These are phyloP conservation scores for Solanum bulbocastanum DNA, from an alignment of 257 asterid genomes.

Conservation along the genomic window DNA sequence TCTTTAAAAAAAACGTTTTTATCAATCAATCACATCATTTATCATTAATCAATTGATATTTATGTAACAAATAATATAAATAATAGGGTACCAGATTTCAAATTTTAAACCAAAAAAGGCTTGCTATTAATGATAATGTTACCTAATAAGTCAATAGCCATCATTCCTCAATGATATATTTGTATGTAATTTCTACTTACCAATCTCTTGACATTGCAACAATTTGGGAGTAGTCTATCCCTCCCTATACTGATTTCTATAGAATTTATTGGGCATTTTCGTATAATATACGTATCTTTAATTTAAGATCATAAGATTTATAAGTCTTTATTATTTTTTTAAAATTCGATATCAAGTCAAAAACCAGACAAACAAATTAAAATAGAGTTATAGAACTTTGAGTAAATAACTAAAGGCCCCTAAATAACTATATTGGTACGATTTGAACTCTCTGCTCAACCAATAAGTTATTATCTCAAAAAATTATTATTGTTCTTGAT, in stretches of 20 bases:
- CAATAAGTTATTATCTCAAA: background rate
- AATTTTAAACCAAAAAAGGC: no score
- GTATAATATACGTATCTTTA: no score
- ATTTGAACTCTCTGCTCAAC: background rate
- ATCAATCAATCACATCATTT: no score
- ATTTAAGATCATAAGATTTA: no score
- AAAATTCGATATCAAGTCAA: accelerated
- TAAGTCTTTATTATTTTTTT: no score
- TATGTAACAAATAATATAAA: no score
- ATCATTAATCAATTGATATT: no score
- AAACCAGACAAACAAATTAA: no score
- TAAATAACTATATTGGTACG: background rate
- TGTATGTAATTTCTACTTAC: background rate
- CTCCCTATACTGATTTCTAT: no score
- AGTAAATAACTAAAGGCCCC: background rate
- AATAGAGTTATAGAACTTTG: background rate
- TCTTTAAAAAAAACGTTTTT: no score
- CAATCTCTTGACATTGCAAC: background rate
- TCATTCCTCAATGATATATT: background rate
- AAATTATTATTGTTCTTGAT: background rate
- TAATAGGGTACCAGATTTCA: background rate
- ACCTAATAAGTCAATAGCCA: background rate
- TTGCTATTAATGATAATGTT: background rate
- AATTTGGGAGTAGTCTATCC: no score
- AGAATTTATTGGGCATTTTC: background rate